Conservation (phyloP, 2,329 filamentous ascomycete genomes). For the Aspergillus vadensis region DNA sequence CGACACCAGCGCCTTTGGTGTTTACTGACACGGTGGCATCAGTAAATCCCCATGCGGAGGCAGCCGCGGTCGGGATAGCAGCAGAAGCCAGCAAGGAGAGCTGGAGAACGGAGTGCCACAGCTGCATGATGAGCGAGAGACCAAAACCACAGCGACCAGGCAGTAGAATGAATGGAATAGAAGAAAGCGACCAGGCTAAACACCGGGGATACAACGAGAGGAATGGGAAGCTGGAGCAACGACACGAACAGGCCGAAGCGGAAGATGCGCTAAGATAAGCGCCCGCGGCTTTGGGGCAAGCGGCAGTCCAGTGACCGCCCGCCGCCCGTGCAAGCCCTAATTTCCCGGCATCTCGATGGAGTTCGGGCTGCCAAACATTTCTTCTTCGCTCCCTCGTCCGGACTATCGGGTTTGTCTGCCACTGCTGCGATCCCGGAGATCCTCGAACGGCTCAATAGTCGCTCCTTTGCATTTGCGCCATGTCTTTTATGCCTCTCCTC, state of each 20-base stretch:
- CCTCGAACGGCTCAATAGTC: slow-evolving; percentile 15
- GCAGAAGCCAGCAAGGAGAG: slow-evolving; percentile 41
- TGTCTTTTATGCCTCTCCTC: slow-evolving; percentile 13
- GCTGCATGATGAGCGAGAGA: slow-evolving; percentile 36
- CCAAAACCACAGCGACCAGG: neutral
- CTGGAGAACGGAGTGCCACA: slow-evolving; percentile 38
- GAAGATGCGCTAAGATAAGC: slow-evolving; percentile 28
- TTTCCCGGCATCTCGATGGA: slow-evolving; percentile 30
- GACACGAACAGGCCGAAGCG: neutral
- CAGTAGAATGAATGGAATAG: slow-evolving; percentile 8
- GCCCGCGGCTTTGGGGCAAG: slow-evolving; percentile 30
- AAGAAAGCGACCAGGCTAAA: slow-evolving; percentile 16
- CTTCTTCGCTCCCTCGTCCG: slow-evolving; percentile 15
- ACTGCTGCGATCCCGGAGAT: slow-evolving; percentile 3
- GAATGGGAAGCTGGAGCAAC: slow-evolving; percentile 7
- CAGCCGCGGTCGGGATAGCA: slow-evolving; percentile 45
- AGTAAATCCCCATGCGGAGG: slow-evolving; percentile 62
- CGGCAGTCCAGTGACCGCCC: slow-evolving; percentile 32
- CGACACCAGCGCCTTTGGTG: slow-evolving; percentile 61
- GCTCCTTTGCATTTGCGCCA: slow-evolving; percentile 11
- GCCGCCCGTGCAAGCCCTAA: slow-evolving; percentile 40
- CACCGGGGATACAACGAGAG: slow-evolving; percentile 29
- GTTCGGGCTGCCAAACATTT: slow-evolving; percentile 24
- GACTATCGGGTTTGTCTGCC: slow-evolving; percentile 8
- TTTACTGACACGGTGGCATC: slow-evolving; percentile 65